These are phyloP conservation scores for Xylogone sp. DNA, from an alignment of 2,329 filamentous ascomycete species.

Conservation along the genomic window DNA sequence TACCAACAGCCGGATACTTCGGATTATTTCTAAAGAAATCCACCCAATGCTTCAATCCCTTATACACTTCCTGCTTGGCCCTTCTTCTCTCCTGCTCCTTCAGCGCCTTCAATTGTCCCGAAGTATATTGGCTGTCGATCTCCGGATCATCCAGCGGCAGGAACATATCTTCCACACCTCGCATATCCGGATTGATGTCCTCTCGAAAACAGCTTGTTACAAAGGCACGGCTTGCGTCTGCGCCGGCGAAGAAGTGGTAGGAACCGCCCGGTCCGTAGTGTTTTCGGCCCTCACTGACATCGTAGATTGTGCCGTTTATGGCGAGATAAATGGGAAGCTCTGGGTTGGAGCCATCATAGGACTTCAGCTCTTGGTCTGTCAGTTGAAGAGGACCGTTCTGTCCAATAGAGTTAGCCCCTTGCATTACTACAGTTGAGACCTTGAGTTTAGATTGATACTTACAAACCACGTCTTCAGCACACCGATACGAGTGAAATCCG, in stretches of 20 bases:
- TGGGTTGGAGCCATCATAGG: constrained; percentile 75
- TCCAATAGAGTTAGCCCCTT: background rate
- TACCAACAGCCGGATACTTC: constrained; percentile 79
- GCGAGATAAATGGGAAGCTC: constrained; percentile 82
- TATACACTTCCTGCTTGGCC: constrained; percentile 62
- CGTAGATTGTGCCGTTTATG: constrained; percentile 83
- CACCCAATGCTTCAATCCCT: constrained; percentile 75
- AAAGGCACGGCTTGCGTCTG: constrained; percentile 82
- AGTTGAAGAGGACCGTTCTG: constrained; percentile 61
- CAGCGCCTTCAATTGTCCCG: constrained; percentile 48
- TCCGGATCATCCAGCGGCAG: constrained; percentile 59
- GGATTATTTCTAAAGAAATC: constrained; percentile 75
- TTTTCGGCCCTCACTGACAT: constrained; percentile 65
- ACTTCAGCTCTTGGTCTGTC: constrained; percentile 68
- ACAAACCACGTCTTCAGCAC: constrained; percentile 22
- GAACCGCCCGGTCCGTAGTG: constrained; percentile 81
- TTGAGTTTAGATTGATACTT: constrained; percentile 5
- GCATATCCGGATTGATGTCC: constrained; percentile 78
- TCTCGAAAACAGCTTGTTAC: constrained; percentile 84
- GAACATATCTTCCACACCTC: constrained; percentile 85
- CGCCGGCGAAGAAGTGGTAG: constrained; percentile 83
- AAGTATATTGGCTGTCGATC: constrained; percentile 55
- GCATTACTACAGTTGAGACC: no score
- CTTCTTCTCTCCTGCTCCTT: constrained; percentile 60
- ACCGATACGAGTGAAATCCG: constrained; percentile 18